These are phyloP conservation scores for Phoenix roebelenii DNA, from an alignment of 176 grass and related monocot species.

Conservation along the genomic window DNA sequence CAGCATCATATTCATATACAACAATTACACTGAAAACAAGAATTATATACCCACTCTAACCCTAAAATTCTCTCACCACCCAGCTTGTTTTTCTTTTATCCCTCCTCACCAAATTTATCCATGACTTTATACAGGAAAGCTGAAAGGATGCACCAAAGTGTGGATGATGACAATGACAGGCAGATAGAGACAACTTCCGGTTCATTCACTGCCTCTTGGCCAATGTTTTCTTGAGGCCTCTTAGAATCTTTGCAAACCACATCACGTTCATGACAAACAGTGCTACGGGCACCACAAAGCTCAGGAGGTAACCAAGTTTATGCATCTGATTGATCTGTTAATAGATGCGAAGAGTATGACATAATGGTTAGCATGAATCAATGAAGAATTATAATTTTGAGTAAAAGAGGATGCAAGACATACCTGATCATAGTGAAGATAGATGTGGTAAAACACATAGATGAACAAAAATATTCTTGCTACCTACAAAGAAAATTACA, in stretches of 20 bases:
- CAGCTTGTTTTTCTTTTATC: slow-evolving; percentile 17
- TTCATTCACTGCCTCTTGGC: slow-evolving; percentile 41
- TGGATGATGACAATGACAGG: neutral
- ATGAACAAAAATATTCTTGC: slow-evolving; percentile 93
- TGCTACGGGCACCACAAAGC: slow-evolving; percentile 32
- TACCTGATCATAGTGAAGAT: slow-evolving; percentile 86
- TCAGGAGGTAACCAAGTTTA: slow-evolving; percentile 58
- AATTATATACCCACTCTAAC: slow-evolving; percentile 24
- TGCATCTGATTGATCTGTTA: slow-evolving; percentile 72
- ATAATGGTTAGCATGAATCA: slow-evolving; percentile 15
- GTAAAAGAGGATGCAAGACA: neutral
- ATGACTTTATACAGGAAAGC: slow-evolving; percentile 33
- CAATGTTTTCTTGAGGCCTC: slow-evolving; percentile 78
- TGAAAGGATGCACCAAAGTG: neutral
- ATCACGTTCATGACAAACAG: slow-evolving; percentile 82
- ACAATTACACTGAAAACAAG: slow-evolving; percentile 17
- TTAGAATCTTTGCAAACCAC: slow-evolving; percentile 93
- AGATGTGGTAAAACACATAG: slow-evolving; percentile 83
- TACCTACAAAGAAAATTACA: slow-evolving; percentile 32
- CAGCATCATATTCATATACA: neutral
- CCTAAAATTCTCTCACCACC: neutral
- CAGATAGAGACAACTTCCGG: neutral
- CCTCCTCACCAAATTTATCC: slow-evolving; percentile 32
- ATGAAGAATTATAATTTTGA: slow-evolving; percentile 2
- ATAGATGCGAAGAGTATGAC: slow-evolving; percentile 14